phyloP scores from a whole-genome alignment of 768 basidiomycete genomes.

The Macrolepiota dolichaula region DNA sequence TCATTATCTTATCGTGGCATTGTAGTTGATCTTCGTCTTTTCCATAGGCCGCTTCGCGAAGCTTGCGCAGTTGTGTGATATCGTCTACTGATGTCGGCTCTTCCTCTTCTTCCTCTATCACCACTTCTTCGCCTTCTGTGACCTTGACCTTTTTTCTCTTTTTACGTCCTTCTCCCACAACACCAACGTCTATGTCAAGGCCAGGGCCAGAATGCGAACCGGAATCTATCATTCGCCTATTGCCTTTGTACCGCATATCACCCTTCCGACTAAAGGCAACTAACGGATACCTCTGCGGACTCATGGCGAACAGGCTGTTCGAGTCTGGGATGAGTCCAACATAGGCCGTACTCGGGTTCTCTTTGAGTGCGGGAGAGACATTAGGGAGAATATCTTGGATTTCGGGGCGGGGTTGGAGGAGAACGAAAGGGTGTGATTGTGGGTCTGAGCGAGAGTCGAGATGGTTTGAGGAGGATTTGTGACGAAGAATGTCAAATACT shows the following conservation, averaged over 20 bases:
- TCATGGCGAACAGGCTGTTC: slow-evolving; percentile 82
- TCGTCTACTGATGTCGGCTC: slow-evolving; percentile 14
- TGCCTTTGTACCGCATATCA: slow-evolving; percentile 9
- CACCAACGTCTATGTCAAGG: background rate
- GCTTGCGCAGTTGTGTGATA: slow-evolving; percentile 11
- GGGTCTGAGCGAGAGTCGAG: slow-evolving; percentile 19
- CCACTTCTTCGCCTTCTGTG: background rate
- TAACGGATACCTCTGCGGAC: slow-evolving; percentile 75
- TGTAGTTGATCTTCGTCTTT: slow-evolving; percentile 1
- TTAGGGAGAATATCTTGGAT: slow-evolving; percentile 70
- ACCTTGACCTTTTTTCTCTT: slow-evolving; percentile 3
- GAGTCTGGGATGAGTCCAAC: slow-evolving; percentile 75
- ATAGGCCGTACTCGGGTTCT: slow-evolving; percentile 66
- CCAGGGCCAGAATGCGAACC: background rate
- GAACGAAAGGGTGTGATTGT: slow-evolving; percentile 58
- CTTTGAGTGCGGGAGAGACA: slow-evolving; percentile 35
- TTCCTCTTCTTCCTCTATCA: background rate
- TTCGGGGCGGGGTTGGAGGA: slow-evolving; percentile 82
- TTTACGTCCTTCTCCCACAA: slow-evolving; percentile 16
- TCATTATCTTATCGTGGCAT: slow-evolving; percentile 14
- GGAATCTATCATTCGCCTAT: background rate
- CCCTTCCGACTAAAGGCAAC: slow-evolving; percentile 59
- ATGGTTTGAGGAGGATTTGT: slow-evolving; percentile 12
- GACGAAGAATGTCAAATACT: slow-evolving; percentile 71
- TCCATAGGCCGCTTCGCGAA: background rate